These are phyloP conservation scores for Pseudocercospora vitis DNA, from an alignment of 2,329 filamentous ascomycete species.

Conservation along the genomic window DNA sequence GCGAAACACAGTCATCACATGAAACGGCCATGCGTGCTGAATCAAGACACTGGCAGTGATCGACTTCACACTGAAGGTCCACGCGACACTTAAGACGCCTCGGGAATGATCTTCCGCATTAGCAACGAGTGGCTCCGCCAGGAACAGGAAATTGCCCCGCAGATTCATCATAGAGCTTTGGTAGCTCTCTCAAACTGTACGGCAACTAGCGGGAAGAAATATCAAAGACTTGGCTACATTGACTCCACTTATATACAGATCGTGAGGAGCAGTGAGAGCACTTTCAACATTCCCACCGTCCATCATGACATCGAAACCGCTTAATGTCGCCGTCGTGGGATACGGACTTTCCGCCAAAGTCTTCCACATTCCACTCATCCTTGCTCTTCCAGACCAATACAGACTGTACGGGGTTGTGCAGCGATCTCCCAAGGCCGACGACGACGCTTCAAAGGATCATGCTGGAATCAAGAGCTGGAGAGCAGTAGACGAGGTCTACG, in stretches of 20 bases:
- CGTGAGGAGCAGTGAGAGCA: neutral
- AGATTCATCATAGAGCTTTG: conserved; percentile 5
- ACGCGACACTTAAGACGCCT: conserved; percentile 9
- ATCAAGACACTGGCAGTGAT: conserved; percentile 7
- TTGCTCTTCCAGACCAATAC: conserved; percentile 59
- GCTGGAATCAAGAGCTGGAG: conserved; percentile 65
- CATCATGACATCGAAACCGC: conserved; percentile 35
- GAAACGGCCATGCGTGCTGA: conserved; percentile 9
- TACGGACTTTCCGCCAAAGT: conserved; percentile 69
- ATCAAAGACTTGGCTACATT: conserved; percentile 11
- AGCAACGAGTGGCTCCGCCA: conserved; percentile 4
- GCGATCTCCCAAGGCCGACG: conserved; percentile 62
- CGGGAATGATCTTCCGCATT: neutral
- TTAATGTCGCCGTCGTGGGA: conserved; percentile 60
- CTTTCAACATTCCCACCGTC: neutral
- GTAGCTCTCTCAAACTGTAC: conserved; percentile 13
- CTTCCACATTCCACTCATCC: conserved; percentile 81
- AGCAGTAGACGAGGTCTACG: conserved; percentile 61
- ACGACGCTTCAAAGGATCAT: conserved; percentile 69
- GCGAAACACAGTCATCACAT: conserved; percentile 58
- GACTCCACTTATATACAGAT: neutral
- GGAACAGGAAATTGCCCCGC: conserved; percentile 26
- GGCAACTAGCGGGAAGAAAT: conserved; percentile 13
- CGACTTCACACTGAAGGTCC: conserved; percentile 9
- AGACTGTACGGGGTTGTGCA: conserved; percentile 75